phyloP scores from a whole-genome alignment of 495 filamentous ascomycete genomes.

The Neurospora sp. region DNA sequence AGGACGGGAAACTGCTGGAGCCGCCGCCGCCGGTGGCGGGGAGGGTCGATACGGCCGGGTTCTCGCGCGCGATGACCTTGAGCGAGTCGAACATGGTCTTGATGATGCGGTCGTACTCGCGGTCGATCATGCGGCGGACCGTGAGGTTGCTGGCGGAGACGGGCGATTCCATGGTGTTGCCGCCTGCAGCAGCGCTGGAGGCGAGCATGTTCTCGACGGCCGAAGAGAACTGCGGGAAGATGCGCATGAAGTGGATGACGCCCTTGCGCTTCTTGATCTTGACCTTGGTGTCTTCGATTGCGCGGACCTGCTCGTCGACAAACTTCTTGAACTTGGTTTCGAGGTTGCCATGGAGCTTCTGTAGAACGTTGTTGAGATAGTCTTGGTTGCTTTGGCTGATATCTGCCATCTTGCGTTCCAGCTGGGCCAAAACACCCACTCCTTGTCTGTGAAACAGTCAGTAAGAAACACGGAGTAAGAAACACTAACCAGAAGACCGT shows the following conservation, averaged over 20 bases:
- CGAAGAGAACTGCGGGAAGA: slow-evolving; percentile 75
- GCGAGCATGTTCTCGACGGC: slow-evolving; percentile 76
- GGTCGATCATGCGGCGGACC: slow-evolving; percentile 68
- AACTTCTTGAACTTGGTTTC: slow-evolving; percentile 75
- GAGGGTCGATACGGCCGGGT: slow-evolving; percentile 48
- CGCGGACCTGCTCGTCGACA: slow-evolving; percentile 86
- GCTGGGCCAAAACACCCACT: slow-evolving; percentile 71
- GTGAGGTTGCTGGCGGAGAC: slow-evolving; percentile 27
- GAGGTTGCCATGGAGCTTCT: slow-evolving; percentile 69
- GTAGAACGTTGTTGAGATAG: slow-evolving; percentile 68
- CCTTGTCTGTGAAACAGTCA: slow-evolving; percentile 53
- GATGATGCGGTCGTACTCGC: slow-evolving; percentile 80
- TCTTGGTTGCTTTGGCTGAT: slow-evolving; percentile 86
- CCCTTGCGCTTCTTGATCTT: slow-evolving; percentile 98
- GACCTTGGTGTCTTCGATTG: slow-evolving; percentile 97
- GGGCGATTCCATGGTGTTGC: background rate
- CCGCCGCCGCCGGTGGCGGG: slow-evolving; percentile 2
- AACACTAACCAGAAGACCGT: background rate
- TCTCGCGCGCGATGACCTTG: slow-evolving; percentile 91
- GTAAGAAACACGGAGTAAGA: too few species aligned
- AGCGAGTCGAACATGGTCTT: slow-evolving; percentile 95
- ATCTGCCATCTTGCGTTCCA: slow-evolving; percentile 66
- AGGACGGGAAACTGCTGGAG: background rate
- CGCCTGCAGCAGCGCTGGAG: slow-evolving; percentile 22
- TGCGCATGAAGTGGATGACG: slow-evolving; percentile 85